Evolutionary conservation across 768 basidiomycete species (phyloP).

Genomic region (Boletus pseudopeckii): DNA sequence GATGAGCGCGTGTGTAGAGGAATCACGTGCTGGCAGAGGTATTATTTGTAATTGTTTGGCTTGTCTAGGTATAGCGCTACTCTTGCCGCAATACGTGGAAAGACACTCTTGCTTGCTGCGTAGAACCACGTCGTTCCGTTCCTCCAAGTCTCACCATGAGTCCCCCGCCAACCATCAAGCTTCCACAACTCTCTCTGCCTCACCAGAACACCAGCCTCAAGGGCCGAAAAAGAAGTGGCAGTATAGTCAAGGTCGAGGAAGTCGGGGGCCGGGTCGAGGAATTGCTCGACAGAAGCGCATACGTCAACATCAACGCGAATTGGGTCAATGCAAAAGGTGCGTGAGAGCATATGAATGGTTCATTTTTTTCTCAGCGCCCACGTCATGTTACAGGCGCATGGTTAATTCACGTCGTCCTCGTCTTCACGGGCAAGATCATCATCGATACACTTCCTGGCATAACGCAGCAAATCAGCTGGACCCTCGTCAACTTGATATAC

Average conservation of each 20-base stretch:
- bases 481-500: conserved; percentile 86
- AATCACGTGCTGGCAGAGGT: conserved; percentile 13
- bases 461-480: conserved; percentile 94
- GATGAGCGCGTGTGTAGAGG: not conserved
- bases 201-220: conserved; percentile 33
- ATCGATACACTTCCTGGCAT: conserved; percentile 94
- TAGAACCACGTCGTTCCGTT: not conserved
- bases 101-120: not conserved
- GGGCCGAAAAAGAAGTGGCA: conserved; percentile 59
- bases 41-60: conserved; percentile 18
- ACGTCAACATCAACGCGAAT: conserved; percentile 82
- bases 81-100: not conserved
- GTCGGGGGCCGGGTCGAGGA: conserved; percentile 74
- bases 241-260: conserved; percentile 83
- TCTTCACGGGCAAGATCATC: conserved; percentile 84
- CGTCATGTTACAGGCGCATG: conserved; percentile 73
- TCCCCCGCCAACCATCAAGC: conserved; percentile 51
- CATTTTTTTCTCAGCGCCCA: not conserved
- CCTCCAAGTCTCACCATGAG: conserved; percentile 36
- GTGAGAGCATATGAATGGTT: conserved; percentile 8
- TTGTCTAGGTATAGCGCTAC: not conserved
- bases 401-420: conserved; percentile 95
- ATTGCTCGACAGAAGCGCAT: conserved; percentile 73
- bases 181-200: conserved; percentile 43
- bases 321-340: conserved; percentile 94